Base-by-base conservation (phyloP, 2,329 filamentous ascomycete genomes). In the Macrophomina pseudophaseolina region DNA sequence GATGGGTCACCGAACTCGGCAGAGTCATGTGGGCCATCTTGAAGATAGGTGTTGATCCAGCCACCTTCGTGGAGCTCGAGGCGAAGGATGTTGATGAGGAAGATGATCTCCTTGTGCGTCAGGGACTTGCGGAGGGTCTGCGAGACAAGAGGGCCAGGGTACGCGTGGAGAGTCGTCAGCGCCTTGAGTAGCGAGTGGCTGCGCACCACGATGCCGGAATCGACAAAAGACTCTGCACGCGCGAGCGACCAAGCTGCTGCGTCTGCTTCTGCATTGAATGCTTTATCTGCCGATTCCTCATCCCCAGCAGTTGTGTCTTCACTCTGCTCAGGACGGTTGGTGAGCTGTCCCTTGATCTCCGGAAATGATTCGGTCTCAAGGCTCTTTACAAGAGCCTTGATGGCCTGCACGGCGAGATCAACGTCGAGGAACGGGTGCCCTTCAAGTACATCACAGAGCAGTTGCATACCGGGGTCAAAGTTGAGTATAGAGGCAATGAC, bases 1-100 rank as follows among this genome's bases (percentile, higher is more conserved):
- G 89, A 87, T 0, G 88, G 86, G 3, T 82, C 80, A 7, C 84
- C 82, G 30, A 81, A 77, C 14, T 77, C 67, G 8, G 73, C 72
- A 1, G 33, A 38, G 4, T 66, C 63, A 35, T 83, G 80, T 62
- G 81, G 77, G 16, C 85, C 84, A 11, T 80, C 78, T 71, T 91
- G 90, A 44, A 91, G 79, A 76, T 93, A 93, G 28, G 87, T 84
- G 18, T 88, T 86, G 0, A 90, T 92, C 91, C 91, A 94, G 38
- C 89, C 89, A 66, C 91, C 91, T 70, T 88, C 87, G 62, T 89
- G 87, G 53, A 94, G 83, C 78, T 94, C 90, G 69, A 90, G 84
- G 66, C 91, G 88, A 35, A 94, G 83, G 5, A 93, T 82, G 70
- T 90, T 86, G 71, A 94, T 89, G 64, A 94, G 84, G 42, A 88